These are phyloP conservation scores for Oryza nivara DNA, from an alignment of 176 grass and related monocot genomes.

Conservation along the genomic window DNA sequence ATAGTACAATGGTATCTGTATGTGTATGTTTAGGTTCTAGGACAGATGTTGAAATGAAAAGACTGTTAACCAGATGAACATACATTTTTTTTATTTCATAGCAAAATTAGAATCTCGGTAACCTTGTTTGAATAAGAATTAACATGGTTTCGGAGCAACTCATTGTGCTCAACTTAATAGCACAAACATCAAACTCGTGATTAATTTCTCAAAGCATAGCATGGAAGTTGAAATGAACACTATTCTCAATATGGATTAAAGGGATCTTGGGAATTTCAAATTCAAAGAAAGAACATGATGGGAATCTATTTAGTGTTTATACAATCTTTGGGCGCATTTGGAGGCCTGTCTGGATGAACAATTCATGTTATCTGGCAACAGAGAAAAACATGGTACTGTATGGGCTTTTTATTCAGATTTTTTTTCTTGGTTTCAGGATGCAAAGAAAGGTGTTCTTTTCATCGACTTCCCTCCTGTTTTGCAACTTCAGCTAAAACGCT, in stretches of 20 bases:
- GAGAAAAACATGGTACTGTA: not conserved
- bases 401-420: slow-evolving; percentile 24
- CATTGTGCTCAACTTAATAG: not conserved
- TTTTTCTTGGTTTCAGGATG: slow-evolving; percentile 77
- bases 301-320: not conserved
- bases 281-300: slow-evolving; percentile 2
- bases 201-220: not conserved
- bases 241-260: not conserved
- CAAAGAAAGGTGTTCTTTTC: slow-evolving; percentile 99
- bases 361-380: not conserved
- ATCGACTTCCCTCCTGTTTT: slow-evolving; percentile 97
- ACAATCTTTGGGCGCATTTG: not conserved
- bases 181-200: not conserved
- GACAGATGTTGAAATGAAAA: not conserved
- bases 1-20: not conserved
- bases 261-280: not conserved
- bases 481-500: slow-evolving; percentile 98
- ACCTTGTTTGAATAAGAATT: not conserved
- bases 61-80: not conserved
- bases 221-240: not conserved
- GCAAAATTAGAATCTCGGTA: not conserved
- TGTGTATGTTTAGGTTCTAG: not conserved
- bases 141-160: not conserved
- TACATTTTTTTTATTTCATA: too few relatives aligned
- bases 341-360: not conserved